Conservation (phyloP, 164 flowering plant genomes). For the Nymphaea thermarum region DNA sequence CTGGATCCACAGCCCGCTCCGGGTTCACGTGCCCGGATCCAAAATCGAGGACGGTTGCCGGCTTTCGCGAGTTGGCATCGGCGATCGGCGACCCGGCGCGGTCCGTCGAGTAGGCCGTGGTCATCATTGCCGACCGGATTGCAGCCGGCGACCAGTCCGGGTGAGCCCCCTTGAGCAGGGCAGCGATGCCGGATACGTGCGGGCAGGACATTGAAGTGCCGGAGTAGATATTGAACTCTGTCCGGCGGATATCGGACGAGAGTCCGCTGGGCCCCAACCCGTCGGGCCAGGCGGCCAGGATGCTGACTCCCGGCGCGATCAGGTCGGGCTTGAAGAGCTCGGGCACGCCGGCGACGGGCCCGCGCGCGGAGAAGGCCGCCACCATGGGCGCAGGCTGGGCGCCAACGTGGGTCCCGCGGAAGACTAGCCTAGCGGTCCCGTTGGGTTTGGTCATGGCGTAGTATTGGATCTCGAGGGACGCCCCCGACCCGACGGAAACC, state of each 20-base stretch:
- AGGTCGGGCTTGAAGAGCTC: slow-evolving; percentile 53
- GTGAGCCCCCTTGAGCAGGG: slow-evolving; percentile 42
- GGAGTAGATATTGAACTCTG: slow-evolving; percentile 41
- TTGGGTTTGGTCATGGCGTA: slow-evolving; percentile 8
- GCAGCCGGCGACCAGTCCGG: slow-evolving; percentile 45
- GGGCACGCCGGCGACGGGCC: slow-evolving; percentile 26
- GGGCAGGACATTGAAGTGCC: slow-evolving; percentile 74
- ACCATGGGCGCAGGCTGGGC: slow-evolving; percentile 40
- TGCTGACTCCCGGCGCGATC: slow-evolving; percentile 59
- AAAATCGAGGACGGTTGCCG: slow-evolving; percentile 20
- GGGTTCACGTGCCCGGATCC: slow-evolving; percentile 35
- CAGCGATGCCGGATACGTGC: slow-evolving; percentile 30
- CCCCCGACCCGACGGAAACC: slow-evolving; percentile 19
- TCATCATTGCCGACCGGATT: slow-evolving; percentile 37
- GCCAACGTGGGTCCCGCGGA: slow-evolving; percentile 29
- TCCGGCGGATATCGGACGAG: slow-evolving; percentile 18
- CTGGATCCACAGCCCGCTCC: slow-evolving; percentile 31
- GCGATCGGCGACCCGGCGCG: slow-evolving; percentile 6
- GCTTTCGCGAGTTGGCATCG: slow-evolving; percentile 23
- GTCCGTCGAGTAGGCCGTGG: slow-evolving; percentile 18
- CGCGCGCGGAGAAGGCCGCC: slow-evolving; percentile 45
- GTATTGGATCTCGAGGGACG: slow-evolving; percentile 4
- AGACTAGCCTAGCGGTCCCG: slow-evolving; percentile 21
- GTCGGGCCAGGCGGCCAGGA: slow-evolving; percentile 55
- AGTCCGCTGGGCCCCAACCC: slow-evolving; percentile 18